Conservation (phyloP, 352 stramenopile species). For the Peronospora destructor region DNA sequence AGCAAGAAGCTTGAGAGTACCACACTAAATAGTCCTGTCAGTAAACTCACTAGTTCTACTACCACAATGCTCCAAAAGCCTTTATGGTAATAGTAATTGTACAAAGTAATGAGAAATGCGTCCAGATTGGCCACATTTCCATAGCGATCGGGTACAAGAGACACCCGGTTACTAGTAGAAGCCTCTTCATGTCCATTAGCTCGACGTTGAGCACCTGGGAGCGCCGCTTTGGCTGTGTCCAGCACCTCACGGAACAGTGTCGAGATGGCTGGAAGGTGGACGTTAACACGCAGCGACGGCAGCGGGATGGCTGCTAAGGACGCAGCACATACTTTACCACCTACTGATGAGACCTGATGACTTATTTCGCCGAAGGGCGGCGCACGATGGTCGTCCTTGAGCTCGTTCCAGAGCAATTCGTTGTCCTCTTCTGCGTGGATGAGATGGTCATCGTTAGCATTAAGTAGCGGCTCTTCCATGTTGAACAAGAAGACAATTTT, state of each 20-base stretch:
- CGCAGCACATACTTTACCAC: slow-evolving; percentile 13
- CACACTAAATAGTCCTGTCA: slow-evolving; percentile 94
- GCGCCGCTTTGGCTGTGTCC: slow-evolving; percentile 41
- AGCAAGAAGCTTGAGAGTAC: slow-evolving; percentile 92
- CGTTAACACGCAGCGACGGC: slow-evolving; percentile 57
- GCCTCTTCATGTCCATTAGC: slow-evolving; percentile 5
- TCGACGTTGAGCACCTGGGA: slow-evolving; percentile 19
- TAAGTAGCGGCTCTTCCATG: slow-evolving; percentile 71
- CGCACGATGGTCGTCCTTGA: slow-evolving; percentile 49
- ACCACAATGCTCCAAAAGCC: slow-evolving; percentile 88
- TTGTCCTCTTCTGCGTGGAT: slow-evolving; percentile 43
- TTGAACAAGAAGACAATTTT: background rate
- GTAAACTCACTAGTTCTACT: slow-evolving; percentile 86
- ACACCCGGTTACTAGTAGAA: slow-evolving; percentile 14
- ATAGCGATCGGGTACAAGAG: slow-evolving; percentile 54
- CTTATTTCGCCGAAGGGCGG: slow-evolving; percentile 18
- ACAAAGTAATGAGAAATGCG: slow-evolving; percentile 89
- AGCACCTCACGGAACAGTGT: slow-evolving; percentile 64
- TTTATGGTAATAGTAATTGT: slow-evolving; percentile 93
- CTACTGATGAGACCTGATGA: slow-evolving; percentile 21
- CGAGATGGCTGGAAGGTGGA: slow-evolving; percentile 73
- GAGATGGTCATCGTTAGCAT: slow-evolving; percentile 26
- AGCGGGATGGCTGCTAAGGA: slow-evolving; percentile 20
- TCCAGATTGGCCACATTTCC: slow-evolving; percentile 83
- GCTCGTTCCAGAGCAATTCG: slow-evolving; percentile 76